Evolutionary conservation across 2,329 filamentous ascomycete genomes (phyloP).

Genomic region (Microdochium bolleyi): DNA sequence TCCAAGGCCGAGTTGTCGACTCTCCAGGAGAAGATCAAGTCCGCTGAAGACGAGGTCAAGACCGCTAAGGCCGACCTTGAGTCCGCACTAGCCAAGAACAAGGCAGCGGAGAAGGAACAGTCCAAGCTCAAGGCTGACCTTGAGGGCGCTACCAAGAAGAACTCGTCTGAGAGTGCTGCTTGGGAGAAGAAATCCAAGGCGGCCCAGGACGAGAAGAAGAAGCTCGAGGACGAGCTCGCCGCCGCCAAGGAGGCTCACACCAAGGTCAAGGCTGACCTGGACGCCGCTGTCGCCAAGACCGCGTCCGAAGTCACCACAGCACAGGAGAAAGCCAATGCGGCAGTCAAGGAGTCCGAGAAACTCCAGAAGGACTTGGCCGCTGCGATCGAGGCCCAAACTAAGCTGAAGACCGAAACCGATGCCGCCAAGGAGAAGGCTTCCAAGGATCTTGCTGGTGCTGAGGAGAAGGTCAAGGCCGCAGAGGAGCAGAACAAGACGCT

Average conservation of each 20-base stretch:
- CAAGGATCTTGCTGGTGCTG: not conserved
- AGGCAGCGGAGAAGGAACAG: too few species aligned
- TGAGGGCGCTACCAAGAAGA: not conserved
- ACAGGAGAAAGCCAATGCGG: not conserved
- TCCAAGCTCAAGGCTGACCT: not conserved
- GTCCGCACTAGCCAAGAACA: not conserved
- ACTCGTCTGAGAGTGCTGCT: not conserved
- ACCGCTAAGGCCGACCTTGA: not conserved
- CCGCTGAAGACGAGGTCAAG: not conserved
- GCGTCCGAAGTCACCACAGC: not conserved
- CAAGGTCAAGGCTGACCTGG: not conserved
- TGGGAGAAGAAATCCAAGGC: not conserved
- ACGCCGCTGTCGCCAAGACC: not conserved
- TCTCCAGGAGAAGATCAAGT: not conserved
- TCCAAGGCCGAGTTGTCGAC: not conserved
- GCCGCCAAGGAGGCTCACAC: not conserved
- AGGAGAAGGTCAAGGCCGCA: not conserved
- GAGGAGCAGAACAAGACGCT: not conserved
- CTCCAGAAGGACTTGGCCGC: not conserved
- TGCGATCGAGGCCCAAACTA: not conserved
- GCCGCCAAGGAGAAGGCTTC: not conserved
- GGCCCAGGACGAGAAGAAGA: not conserved
- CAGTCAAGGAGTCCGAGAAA: not conserved
- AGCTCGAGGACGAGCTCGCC: not conserved
- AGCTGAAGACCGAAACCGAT: not conserved